Evolutionary conservation across 495 filamentous ascomycete species (phyloP).

Genomic region (Penicillium tannophilum): DNA sequence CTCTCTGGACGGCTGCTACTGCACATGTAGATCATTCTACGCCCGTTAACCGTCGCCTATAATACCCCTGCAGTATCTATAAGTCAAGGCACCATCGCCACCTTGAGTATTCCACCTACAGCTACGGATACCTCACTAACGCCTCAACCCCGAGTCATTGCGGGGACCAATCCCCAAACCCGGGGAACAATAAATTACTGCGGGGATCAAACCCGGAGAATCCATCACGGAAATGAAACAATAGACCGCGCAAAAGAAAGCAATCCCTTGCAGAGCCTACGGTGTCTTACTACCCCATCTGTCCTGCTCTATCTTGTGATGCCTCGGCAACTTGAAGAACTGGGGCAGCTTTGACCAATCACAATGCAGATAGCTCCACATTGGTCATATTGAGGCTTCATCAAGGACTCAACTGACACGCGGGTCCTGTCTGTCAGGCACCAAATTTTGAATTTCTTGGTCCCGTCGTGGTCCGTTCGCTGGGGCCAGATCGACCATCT

Average conservation of each 20-base stretch:
- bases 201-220: background rate
- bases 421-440: slow-evolving; percentile 12
- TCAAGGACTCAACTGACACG: background rate
- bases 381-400: slow-evolving; percentile 3
- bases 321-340: slow-evolving; percentile 18
- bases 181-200: background rate
- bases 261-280: background rate
- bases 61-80: background rate
- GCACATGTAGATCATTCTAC: background rate
- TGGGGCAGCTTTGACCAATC: slow-evolving; percentile 14
- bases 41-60: background rate
- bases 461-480: slow-evolving; percentile 6
- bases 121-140: background rate
- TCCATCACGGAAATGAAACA: background rate
- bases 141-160: background rate
- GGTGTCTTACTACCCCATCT: slow-evolving; percentile 4
- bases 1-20: background rate
- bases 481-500: slow-evolving; percentile 2
- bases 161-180: background rate
- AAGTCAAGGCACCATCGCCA: background rate
- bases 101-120: background rate
- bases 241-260: background rate
- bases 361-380: background rate
- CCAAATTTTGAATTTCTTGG: slow-evolving; percentile 1
- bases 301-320: slow-evolving; percentile 20